Conservation (phyloP, 2,329 filamentous ascomycete genomes). For the Cladosporium sp. region DNA sequence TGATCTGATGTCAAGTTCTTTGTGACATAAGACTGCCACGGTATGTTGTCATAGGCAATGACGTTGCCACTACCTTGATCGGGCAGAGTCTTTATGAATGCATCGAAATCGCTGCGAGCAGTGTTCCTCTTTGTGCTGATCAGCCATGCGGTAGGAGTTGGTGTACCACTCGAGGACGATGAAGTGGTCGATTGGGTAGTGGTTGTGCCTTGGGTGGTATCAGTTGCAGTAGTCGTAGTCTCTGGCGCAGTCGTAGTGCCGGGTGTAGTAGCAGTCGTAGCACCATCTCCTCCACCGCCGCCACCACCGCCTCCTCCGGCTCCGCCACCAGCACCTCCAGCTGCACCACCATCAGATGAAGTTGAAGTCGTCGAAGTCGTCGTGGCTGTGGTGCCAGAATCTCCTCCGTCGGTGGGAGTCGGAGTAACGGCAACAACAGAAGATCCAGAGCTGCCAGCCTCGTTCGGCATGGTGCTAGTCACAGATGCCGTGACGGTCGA, state of each 20-base stretch:
- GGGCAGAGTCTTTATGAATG: conserved; percentile 1
- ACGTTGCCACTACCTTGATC: neutral
- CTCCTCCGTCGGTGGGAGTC: neutral
- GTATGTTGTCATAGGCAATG: conserved; percentile 6
- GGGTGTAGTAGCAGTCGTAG: neutral
- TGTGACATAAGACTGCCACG: conserved; percentile 3
- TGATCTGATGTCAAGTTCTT: conserved; percentile 3
- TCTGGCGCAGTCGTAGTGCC: neutral
- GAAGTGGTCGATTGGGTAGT: neutral
- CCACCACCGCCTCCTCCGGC: neutral
- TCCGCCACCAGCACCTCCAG: neutral
- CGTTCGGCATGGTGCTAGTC: neutral
- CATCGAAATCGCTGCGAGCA: neutral
- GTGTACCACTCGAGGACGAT: neutral
- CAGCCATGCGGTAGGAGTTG: neutral
- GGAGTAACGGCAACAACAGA: neutral
- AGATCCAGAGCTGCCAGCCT: neutral
- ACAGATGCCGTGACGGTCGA: neutral
- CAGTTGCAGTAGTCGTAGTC: neutral
- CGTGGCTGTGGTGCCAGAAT: neutral
- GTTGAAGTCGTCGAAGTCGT: neutral
- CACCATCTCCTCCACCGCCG: neutral
- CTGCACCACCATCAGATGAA: neutral
- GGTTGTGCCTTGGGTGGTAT: neutral
- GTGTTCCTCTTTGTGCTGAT: conserved; percentile 1